Evolutionary conservation across 192 early-diverging fungal genomes (phyloP), one percentile per base, ranked within the genome.

Genomic region (Coemansia sp.): DNA sequence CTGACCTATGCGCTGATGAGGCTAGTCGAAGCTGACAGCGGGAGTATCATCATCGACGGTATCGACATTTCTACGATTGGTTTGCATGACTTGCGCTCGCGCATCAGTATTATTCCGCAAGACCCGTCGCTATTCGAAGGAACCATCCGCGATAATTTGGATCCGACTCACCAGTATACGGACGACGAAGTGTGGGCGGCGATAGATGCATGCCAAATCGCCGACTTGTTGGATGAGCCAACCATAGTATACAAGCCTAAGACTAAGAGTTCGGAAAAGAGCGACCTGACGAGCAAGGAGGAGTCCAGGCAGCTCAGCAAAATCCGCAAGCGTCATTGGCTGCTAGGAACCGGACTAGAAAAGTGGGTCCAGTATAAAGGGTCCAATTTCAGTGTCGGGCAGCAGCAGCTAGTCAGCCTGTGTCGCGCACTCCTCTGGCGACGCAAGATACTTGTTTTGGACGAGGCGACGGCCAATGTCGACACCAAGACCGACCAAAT

Each of bases 391-490:
- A 90, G 88, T 29, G 88, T 90, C 3, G 93, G 93, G 0, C 89
- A 94, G 76, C 73, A 88, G 5, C 93, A 94, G 73, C 68, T 88
- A 2, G 24, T 89, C 6, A 84, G 82, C 38, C 47, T 89, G 54
- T 81, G 86, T 5, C 67, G 91, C 2, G 91, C 91, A 0, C 59
- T 93, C n/a, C 70, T 94, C 18, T 76, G 89, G 27, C 88, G 87
- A 34, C 86, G 89, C 46, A 88, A 87, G 34, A 85, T 95, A 47
- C 65, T 95, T 57, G 80, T 95, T 20, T 80, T 95, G 67, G 94
- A 95, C 74, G 94, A 95, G 75, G 93, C 87, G 4, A 88, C 86
- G 15, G 88, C 88, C 52, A 87, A 85, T 44, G 74, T 89, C 11
- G 88, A 89, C 18, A 43, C 75, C 27, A 73, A 77, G 11, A 88